Evolutionary conservation across 108 stramenopile species (phyloP).

Genomic region (Cylindrotheca fusiformis): DNA sequence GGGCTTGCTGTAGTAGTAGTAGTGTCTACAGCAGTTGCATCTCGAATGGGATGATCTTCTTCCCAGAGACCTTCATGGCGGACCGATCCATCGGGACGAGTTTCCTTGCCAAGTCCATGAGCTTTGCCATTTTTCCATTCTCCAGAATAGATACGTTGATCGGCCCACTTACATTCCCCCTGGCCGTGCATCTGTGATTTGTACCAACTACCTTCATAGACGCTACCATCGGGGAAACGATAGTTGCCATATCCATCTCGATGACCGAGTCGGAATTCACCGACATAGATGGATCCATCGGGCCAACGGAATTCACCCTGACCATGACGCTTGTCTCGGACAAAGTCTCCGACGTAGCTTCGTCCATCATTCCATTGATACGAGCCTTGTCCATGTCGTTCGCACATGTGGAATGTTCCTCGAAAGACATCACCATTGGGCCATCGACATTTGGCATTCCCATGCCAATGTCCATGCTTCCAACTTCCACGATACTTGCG

Average conservation of each 20-base stretch:
- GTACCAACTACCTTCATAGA: slow-evolving; percentile 36
- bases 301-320: slow-evolving; percentile 28
- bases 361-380: slow-evolving; percentile 31
- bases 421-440: slow-evolving; percentile 37
- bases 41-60: neutral
- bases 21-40: neutral
- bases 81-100: slow-evolving; percentile 17
- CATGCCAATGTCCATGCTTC: slow-evolving; percentile 24
- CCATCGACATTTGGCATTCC: slow-evolving; percentile 15
- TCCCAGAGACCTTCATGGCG: slow-evolving; percentile 32
- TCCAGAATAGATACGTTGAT: slow-evolving; percentile 36
- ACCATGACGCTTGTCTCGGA: slow-evolving; percentile 10
- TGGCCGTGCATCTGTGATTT: slow-evolving; percentile 38
- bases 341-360: slow-evolving; percentile 24
- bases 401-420: slow-evolving; percentile 28
- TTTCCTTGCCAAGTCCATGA: slow-evolving; percentile 34
- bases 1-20: too few species aligned
- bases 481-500: slow-evolving; percentile 43
- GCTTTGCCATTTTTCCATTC: slow-evolving; percentile 36
- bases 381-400: slow-evolving; percentile 38
- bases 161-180: slow-evolving; percentile 10
- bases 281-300: slow-evolving; percentile 29
- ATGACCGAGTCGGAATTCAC: slow-evolving; percentile 16
- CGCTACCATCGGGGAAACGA: slow-evolving; percentile 5
- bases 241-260: slow-evolving; percentile 16